These are phyloP conservation scores for Biscogniauxia mediterranea DNA, from an alignment of 2,329 filamentous ascomycete species.

Conservation along the genomic window DNA sequence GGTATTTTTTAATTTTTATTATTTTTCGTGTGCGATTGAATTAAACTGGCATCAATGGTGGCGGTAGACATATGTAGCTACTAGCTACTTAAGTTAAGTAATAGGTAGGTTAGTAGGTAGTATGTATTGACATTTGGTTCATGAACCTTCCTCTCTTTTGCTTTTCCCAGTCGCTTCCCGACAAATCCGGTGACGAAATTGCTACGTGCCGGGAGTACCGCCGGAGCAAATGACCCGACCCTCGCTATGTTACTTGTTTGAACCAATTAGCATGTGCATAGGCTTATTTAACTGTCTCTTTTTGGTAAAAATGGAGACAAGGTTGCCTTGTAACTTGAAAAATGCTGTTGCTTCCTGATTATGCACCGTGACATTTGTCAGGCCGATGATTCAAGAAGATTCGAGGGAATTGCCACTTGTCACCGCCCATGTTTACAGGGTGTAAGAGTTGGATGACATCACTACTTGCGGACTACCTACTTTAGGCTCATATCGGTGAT, in stretches of 20 bases:
- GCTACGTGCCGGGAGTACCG: slow-evolving; percentile 3
- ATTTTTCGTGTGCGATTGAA: too few relatives aligned
- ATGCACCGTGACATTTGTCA: too few relatives aligned
- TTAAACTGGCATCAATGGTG: too few relatives aligned
- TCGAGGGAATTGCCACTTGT: not conserved
- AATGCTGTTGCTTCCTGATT: not conserved
- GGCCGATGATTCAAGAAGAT: not conserved
- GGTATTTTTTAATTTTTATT: too few relatives aligned
- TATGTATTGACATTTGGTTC: too few relatives aligned
- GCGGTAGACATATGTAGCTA: too few relatives aligned
- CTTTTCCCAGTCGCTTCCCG: not conserved
- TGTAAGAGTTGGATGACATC: not conserved
- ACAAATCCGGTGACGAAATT: slow-evolving; percentile 15
- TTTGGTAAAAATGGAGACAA: slow-evolving; percentile 10
- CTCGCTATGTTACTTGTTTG: not conserved
- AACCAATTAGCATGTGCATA: slow-evolving; percentile 10
- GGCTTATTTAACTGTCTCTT: slow-evolving; percentile 6
- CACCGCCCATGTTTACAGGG: not conserved
- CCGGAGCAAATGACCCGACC: slow-evolving; percentile 17
- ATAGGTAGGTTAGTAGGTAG: too few relatives aligned
- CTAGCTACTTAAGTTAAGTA: too few relatives aligned
- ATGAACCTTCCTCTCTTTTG: not conserved
- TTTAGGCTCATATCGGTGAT: not conserved
- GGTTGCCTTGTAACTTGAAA: not conserved
- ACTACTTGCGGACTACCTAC: not conserved